Evolutionary conservation across 805 yeast genomes (phyloP).

Genomic region (Ogataea thermomethanolica): DNA sequence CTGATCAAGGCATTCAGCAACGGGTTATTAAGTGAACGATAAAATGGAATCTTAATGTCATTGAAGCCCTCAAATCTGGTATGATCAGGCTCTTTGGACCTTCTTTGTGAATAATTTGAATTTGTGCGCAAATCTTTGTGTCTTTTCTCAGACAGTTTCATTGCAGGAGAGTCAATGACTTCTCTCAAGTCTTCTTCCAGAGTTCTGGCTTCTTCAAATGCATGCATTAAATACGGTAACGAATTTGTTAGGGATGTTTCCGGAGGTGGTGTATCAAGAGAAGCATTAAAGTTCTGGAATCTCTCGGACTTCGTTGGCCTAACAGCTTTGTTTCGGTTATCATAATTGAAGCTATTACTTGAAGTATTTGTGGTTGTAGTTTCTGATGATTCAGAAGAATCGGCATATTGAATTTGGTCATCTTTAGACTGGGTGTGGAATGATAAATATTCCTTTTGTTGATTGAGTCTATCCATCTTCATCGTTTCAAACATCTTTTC

Average conservation of each 20-base stretch:
- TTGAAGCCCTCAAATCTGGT: too few relatives aligned
- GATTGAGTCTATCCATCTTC: constrained; percentile 25
- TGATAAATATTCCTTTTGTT: constrained; percentile 5
- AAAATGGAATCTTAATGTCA: background rate
- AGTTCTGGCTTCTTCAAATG: constrained; percentile 59
- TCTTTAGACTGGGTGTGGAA: background rate
- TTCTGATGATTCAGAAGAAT: background rate
- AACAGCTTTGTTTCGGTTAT: constrained; percentile 41
- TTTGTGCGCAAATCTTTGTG: background rate
- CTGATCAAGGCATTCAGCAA: constrained; percentile 2
- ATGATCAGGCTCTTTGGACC: too few relatives aligned
- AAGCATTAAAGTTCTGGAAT: background rate
- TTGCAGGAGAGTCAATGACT: constrained; percentile 9
- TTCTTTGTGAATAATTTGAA: too few relatives aligned
- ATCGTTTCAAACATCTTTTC: constrained; percentile 69
- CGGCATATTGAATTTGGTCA: background rate
- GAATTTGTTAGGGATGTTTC: constrained; percentile 58
- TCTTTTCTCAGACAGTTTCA: constrained; percentile 4
- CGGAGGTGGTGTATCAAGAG: constrained; percentile 33
- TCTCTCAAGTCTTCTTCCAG: constrained; percentile 48
- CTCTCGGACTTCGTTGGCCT: constrained; percentile 3
- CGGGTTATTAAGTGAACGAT: constrained; percentile 7
- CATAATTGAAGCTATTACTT: constrained; percentile 38
- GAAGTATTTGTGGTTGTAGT: background rate
- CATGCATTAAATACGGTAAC: constrained; percentile 61